Conservation (phyloP, 2,329 filamentous ascomycete species). For the Diaporthe citri region DNA sequence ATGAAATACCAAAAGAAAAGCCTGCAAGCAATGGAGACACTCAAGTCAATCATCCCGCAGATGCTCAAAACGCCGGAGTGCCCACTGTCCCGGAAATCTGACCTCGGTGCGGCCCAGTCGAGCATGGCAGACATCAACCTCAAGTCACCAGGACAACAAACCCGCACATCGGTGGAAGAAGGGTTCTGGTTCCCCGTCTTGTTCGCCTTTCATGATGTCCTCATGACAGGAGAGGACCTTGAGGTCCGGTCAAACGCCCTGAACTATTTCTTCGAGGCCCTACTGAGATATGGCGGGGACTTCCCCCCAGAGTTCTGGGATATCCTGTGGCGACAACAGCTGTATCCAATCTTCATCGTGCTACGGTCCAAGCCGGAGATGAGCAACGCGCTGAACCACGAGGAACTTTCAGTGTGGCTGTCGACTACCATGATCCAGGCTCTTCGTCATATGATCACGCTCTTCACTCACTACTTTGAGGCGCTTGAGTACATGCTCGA, state of each 20-base stretch:
- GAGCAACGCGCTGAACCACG: conserved; percentile 93
- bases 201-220: conserved; percentile 97
- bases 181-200: conserved; percentile 99
- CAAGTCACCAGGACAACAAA: conserved; percentile 68
- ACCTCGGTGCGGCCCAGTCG: conserved; percentile 49
- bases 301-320: conserved; percentile 98
- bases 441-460: conserved; percentile 95
- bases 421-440: conserved; percentile 99
- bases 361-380: conserved; percentile 96
- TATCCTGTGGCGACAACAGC: conserved; percentile 94
- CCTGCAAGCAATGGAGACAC: conserved; percentile 91
- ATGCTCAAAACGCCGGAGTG: conserved; percentile 98
- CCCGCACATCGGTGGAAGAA: conserved; percentile 90
- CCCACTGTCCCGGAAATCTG: conserved; percentile 79
- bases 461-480: conserved; percentile 99
- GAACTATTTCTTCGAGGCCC: conserved; percentile 95
- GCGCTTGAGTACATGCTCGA: conserved; percentile 98
- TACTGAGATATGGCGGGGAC: conserved; percentile 89
- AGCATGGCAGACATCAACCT: conserved; percentile 57
- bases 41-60: conserved; percentile 92
- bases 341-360: conserved; percentile 99
- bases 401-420: conserved; percentile 97
- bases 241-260: conserved; percentile 93
- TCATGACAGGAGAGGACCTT: conserved; percentile 99
- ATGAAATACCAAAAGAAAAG: conserved; percentile 99